phyloP scores from a whole-genome alignment of 192 early-diverging fungal genomes.

The Backusella westeae region DNA sequence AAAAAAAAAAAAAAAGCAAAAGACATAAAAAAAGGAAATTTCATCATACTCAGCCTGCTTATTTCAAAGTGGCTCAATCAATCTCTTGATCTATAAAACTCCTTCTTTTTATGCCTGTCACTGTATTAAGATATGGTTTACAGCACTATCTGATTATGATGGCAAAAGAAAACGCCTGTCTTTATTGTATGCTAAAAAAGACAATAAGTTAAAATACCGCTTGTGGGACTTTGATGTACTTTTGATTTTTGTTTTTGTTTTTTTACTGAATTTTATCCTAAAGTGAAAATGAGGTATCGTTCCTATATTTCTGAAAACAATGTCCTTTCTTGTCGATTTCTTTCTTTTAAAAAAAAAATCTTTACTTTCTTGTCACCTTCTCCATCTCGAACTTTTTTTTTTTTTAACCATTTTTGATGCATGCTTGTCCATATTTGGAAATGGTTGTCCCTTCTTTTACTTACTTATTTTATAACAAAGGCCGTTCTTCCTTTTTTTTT shows the following conservation, averaged over 20 bases:
- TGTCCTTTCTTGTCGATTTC: neutral
- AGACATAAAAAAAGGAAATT: neutral
- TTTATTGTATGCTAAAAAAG: conserved; percentile 2
- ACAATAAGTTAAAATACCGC: neutral
- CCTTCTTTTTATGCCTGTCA: neutral
- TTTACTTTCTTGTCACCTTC: neutral
- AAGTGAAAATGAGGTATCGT: neutral
- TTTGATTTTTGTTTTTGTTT: neutral
- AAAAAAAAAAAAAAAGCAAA: neutral
- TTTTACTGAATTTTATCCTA: neutral
- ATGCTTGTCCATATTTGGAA: neutral
- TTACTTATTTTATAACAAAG: neutral
- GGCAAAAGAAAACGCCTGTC: neutral
- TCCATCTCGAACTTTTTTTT: neutral
- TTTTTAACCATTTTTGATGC: neutral
- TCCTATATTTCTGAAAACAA: neutral
- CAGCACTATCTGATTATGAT: neutral
- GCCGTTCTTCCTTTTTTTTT: neutral
- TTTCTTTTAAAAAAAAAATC: too few species aligned
- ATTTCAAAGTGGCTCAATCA: neutral
- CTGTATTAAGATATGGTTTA: neutral
- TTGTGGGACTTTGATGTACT: neutral
- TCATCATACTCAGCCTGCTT: neutral
- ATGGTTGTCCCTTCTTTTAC: neutral
- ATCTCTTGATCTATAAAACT: neutral